phyloP scores from a whole-genome alignment of 176 grass and related monocot species.

The Eragrostis curvula region DNA sequence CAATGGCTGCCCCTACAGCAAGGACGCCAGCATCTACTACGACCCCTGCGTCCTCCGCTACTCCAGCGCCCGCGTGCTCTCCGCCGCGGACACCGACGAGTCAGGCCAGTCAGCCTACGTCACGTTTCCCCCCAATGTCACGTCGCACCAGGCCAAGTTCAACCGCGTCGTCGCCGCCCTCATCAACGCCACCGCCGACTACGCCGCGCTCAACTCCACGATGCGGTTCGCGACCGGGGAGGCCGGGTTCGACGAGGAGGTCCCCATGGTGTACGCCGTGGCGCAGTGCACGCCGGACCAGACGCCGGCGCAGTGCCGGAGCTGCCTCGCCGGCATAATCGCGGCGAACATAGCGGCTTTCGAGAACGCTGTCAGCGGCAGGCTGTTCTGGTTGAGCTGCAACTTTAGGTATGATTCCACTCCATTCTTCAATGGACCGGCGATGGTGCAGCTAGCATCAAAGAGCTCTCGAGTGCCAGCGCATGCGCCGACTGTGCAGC shows the following conservation, averaged over 20 bases:
- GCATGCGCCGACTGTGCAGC: not conserved
- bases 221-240: not conserved
- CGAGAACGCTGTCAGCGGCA: constrained; percentile 18
- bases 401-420: constrained; percentile 48
- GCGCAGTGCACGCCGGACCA: constrained; percentile 25
- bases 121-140: not conserved
- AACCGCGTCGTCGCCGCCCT: not conserved
- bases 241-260: not conserved
- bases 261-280: not conserved
- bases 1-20: constrained; percentile 33
- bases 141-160: not conserved
- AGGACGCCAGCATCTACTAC: constrained; percentile 42
- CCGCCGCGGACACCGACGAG: not conserved
- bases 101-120: not conserved
- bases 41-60: constrained; percentile 33
- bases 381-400: constrained; percentile 42
- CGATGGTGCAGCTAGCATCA: constrained; percentile 11
- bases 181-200: not conserved
- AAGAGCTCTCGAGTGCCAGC: not conserved
- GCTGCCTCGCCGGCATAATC: constrained; percentile 10
- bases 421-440: constrained; percentile 17
- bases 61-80: constrained; percentile 16
- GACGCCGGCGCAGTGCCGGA: constrained; percentile 16
- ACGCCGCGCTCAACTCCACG: constrained; percentile 17
- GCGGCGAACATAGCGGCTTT: not conserved